Evolutionary conservation across 192 early-diverging fungal species (phyloP).

Genomic region (Mortierella alpina): DNA sequence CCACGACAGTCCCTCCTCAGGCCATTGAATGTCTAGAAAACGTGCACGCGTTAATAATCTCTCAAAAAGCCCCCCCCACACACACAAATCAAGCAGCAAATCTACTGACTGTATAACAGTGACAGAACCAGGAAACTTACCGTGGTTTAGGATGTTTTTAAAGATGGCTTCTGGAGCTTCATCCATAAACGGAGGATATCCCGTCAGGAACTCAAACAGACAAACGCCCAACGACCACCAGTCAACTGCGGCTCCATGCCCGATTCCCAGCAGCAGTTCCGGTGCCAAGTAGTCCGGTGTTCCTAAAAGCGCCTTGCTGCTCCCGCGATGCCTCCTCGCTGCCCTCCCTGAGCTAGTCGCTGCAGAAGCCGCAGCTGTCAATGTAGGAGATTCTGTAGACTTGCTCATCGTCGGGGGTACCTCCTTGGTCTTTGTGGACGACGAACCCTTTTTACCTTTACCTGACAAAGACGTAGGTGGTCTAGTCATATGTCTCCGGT

Average conservation of each 20-base stretch:
- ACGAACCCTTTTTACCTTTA: neutral
- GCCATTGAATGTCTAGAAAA: slow-evolving; percentile 71
- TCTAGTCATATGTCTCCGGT: slow-evolving; percentile 17
- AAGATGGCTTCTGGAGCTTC: slow-evolving; percentile 89
- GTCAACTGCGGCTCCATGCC: slow-evolving; percentile 88
- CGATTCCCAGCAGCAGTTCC: slow-evolving; percentile 88
- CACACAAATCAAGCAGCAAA: no score
- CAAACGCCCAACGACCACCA: slow-evolving; percentile 97
- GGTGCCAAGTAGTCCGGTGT: slow-evolving; percentile 97
- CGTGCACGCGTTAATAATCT: neutral
- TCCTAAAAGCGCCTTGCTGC: slow-evolving; percentile 72
- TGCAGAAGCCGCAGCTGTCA: slow-evolving; percentile 1
- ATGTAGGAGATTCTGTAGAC: neutral
- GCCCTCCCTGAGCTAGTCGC: slow-evolving; percentile 7
- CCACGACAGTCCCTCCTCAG: slow-evolving; percentile 67
- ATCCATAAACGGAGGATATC: slow-evolving; percentile 92
- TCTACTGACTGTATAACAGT: neutral
- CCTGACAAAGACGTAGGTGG: neutral
- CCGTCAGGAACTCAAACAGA: slow-evolving; percentile 89
- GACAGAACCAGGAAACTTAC: slow-evolving; percentile 11
- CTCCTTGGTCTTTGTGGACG: neutral
- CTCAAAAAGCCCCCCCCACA: neutral
- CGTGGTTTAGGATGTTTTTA: slow-evolving; percentile 84
- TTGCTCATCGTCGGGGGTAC: neutral
- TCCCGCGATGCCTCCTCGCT: slow-evolving; percentile 48